Evolutionary conservation across 1,284 basidiomycete genomes (phyloP), one percentile per base, ranked within the genome.

Genomic region (Pyrrhoderma lamaoense): DNA sequence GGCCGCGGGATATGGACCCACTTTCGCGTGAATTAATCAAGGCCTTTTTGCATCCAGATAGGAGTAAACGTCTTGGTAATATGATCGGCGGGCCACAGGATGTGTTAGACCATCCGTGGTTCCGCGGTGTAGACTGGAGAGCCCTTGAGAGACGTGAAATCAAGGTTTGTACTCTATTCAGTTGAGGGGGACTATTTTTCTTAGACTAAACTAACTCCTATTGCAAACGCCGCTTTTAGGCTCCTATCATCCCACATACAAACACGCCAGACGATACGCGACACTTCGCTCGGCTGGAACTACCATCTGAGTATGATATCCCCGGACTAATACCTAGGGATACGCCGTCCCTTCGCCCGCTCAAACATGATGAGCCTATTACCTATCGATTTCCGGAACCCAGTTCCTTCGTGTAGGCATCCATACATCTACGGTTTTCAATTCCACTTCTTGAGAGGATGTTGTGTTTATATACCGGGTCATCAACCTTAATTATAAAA

Each of bases 91-190:
- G 96, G 9, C 87, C 94, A 43, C 80, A 93, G 57, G 86, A 96
- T 64, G 85, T 98, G 51, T 80, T 98, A 46, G 88, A 92, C 36
- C 95, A 97, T 58, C 84, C 94, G 1, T 99, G 96, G 82, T 93
- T 99, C 64, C 84, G 92, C 59, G 92, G 92, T 45, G 92, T 94
- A 38, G 89, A 93, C 60, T 93, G 92, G 80, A 86, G 85, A 57
- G 84, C 85, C 1, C 65, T 90, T 37, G 86, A 89, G 62, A 78
- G 82, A 35, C 77, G 83, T 44, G 85, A 89, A 65, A 90, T 90
- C 52, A 76, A 82, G 64, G 87, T 63, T 49, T 37, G 60, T 57
- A 8, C 16, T n/a, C 35, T 19, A 5, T 38, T 54, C 2, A 40
- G 68, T 68, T 25, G 70, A n/a, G n/a, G n/a, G n/a, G n/a, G n/a